These are phyloP conservation scores for Ogataea salicorniae DNA, from an alignment of 805 yeast genomes.

Conservation along the genomic window DNA sequence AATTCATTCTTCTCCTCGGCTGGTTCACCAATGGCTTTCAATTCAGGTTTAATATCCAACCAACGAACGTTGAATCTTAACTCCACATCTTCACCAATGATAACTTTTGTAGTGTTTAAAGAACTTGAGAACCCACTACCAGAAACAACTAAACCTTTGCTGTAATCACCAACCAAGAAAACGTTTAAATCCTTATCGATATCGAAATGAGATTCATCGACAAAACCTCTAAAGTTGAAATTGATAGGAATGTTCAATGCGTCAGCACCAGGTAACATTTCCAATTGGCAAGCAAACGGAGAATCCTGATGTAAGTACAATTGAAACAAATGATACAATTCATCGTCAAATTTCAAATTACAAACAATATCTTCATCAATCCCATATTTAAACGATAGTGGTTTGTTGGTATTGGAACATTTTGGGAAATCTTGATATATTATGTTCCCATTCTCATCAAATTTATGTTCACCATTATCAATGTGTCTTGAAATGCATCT, in stretches of 20 bases:
- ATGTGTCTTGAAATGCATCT: slow-evolving; percentile 66
- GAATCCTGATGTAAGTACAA: slow-evolving; percentile 72
- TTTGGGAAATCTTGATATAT: slow-evolving; percentile 53
- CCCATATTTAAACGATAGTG: slow-evolving; percentile 52
- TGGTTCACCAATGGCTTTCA: no score
- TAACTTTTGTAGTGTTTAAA: slow-evolving; percentile 53
- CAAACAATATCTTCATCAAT: slow-evolving; percentile 50
- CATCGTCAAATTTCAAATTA: slow-evolving; percentile 58
- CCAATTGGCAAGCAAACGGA: slow-evolving; percentile 66
- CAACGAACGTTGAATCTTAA: slow-evolving; percentile 56
- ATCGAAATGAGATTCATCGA: slow-evolving; percentile 64
- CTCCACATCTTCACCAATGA: slow-evolving; percentile 61
- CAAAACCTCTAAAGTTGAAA: slow-evolving; percentile 60
- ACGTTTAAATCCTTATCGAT: slow-evolving; percentile 55
- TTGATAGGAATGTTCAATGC: slow-evolving; percentile 50
- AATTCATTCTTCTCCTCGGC: slow-evolving; percentile 5
- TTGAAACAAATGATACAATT: slow-evolving; percentile 66
- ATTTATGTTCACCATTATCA: slow-evolving; percentile 71
- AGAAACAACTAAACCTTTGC: slow-evolving; percentile 37
- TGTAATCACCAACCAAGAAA: slow-evolving; percentile 32
- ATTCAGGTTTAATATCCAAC: slow-evolving; percentile 25
- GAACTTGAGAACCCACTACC: slow-evolving; percentile 58
- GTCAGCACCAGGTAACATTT: slow-evolving; percentile 40
- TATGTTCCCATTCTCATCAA: slow-evolving; percentile 56
- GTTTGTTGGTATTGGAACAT: slow-evolving; percentile 61